phyloP scores from a whole-genome alignment of 345 rosid genomes.

The Cardamine occulta region DNA sequence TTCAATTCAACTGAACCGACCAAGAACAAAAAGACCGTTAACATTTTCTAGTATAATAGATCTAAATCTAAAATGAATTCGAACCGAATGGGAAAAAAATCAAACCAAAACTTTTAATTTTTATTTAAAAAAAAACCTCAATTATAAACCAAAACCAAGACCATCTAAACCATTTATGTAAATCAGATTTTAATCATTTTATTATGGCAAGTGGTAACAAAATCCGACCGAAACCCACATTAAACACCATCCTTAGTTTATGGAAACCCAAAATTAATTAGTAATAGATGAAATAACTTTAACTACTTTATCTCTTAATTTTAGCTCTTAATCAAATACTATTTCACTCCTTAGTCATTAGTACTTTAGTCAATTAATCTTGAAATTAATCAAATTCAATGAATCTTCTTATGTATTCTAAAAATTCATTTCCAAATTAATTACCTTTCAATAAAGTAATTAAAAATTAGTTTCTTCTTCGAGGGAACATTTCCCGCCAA shows the following conservation, averaged over 20 bases:
- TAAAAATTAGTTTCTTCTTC: slow-evolving; percentile 31
- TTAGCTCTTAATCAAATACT: background rate
- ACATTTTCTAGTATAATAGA: background rate
- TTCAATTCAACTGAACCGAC: no score
- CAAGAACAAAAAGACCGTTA: background rate
- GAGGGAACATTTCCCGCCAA: slow-evolving; percentile 76
- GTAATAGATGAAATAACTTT: background rate
- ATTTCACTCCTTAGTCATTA: background rate
- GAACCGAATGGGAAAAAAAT: background rate
- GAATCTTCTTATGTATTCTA: background rate
- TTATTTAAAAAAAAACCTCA: no score
- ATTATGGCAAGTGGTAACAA: no score
- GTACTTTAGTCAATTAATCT: background rate
- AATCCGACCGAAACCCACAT: background rate
- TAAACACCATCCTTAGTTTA: background rate
- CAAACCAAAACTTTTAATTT: background rate
- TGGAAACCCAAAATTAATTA: background rate
- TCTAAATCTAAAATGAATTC: background rate
- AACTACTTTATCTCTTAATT: background rate
- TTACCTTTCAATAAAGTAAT: background rate
- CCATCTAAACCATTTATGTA: background rate
- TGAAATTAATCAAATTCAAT: slow-evolving; percentile 10
- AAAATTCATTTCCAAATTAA: slow-evolving; percentile 14
- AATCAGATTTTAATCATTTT: background rate
- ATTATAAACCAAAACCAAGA: background rate